phyloP scores from a whole-genome alignment of 371 early-diverging fungal genomes.

The Apophysomyces sp. region DNA sequence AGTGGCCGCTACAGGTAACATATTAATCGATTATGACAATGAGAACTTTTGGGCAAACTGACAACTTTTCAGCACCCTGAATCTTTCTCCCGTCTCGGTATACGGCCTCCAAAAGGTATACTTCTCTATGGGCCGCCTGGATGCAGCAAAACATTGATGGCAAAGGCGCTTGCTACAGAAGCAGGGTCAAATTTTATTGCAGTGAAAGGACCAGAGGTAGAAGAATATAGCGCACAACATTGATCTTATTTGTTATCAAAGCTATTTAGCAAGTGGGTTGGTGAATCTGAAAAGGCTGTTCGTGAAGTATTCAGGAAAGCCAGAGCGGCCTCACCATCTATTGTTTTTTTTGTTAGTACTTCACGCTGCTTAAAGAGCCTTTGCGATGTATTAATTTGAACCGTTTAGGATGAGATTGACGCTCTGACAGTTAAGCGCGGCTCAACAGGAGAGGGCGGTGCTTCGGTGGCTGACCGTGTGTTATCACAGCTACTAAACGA shows the following conservation, averaged over 20 bases:
- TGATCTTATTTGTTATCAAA: slow-evolving; percentile 13
- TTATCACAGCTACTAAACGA: slow-evolving; percentile 92
- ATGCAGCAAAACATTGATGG: slow-evolving; percentile 97
- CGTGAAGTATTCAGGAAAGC: slow-evolving; percentile 95
- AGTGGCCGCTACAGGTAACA: slow-evolving; percentile 92
- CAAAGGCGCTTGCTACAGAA: slow-evolving; percentile 96
- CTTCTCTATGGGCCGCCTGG: slow-evolving; percentile 98
- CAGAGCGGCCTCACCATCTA: slow-evolving; percentile 91
- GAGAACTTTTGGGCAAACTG: background rate
- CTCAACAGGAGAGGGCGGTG: slow-evolving; percentile 64
- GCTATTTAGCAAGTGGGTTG: slow-evolving; percentile 98
- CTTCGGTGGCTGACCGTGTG: slow-evolving; percentile 91
- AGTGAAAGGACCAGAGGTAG: slow-evolving; percentile 95
- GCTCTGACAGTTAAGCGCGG: slow-evolving; percentile 88
- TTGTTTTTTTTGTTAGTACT: slow-evolving; percentile 93
- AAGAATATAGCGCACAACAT: too few relatives aligned
- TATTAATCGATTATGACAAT: background rate
- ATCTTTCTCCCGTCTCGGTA: slow-evolving; percentile 83
- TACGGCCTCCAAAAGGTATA: slow-evolving; percentile 95
- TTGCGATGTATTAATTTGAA: background rate
- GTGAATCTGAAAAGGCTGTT: slow-evolving; percentile 97
- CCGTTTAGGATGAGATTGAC: slow-evolving; percentile 93
- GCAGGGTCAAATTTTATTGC: slow-evolving; percentile 97
- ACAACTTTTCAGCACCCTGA: slow-evolving; percentile 72
- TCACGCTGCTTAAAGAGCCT: background rate